Percentiles rank a stretch among this genome's conserved stretches.
Evolutionary conservation across 441 rosid genomes (phyloP).

Genomic region (Codiaeum variegatum): DNA sequence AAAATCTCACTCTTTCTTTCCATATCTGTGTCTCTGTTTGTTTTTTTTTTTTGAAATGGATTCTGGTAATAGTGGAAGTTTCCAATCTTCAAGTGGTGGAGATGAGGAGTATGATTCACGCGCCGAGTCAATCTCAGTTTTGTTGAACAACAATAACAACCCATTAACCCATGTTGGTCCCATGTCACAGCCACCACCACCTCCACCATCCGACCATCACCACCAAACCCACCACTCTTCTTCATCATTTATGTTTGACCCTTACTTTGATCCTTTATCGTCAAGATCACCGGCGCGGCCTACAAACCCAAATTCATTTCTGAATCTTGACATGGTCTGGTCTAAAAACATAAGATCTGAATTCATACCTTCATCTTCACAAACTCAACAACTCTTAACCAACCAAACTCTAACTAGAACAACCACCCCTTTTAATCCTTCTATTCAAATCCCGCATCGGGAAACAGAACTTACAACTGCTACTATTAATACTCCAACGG

Average conservation of each 20-base stretch:
- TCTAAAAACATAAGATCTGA: slow-evolving; percentile 40
- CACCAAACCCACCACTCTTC: slow-evolving; percentile 18
- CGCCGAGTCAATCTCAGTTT: slow-evolving; percentile 40
- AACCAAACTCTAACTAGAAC: slow-evolving; percentile 21
- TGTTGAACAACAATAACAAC: slow-evolving; percentile 37
- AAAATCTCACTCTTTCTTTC: slow-evolving; percentile 20
- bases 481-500: slow-evolving; percentile 11
- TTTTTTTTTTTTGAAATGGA: slow-evolving; percentile 38
- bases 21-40: slow-evolving; percentile 13
- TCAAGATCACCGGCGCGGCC: slow-evolving; percentile 22
- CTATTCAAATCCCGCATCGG: slow-evolving; percentile 20
- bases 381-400: slow-evolving; percentile 32
- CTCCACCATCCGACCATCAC: slow-evolving; percentile 9
- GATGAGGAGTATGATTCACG: slow-evolving; percentile 61
- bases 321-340: slow-evolving; percentile 37
- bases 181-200: slow-evolving; percentile 21
- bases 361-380: slow-evolving; percentile 24
- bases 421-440: slow-evolving; percentile 22
- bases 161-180: slow-evolving; percentile 31
- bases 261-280: slow-evolving; percentile 42
- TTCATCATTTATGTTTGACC: slow-evolving; percentile 34
- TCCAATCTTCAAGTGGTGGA: slow-evolving; percentile 68
- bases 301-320: slow-evolving; percentile 31
- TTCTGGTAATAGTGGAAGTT: slow-evolving; percentile 69
- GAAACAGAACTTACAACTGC: slow-evolving; percentile 12